phyloP scores from a whole-genome alignment of 371 early-diverging fungal genomes.

The Smittium culicis region DNA sequence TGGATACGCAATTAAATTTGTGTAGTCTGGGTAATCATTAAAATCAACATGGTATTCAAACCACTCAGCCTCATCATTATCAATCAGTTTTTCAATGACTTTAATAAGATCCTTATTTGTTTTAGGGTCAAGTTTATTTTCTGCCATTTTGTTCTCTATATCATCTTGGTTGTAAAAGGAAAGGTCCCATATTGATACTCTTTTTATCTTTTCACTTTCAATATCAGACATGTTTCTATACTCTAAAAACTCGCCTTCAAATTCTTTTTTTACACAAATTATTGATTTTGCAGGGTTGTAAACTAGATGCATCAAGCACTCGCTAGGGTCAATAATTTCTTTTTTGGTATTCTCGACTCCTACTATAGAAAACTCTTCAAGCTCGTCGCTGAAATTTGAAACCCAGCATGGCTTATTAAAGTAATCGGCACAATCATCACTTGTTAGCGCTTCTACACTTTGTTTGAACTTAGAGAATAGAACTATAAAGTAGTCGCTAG shows the following conservation, averaged over 20 bases:
- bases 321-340: neutral
- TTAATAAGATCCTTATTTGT: neutral
- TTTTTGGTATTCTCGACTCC: neutral
- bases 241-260: neutral
- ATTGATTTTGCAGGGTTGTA: neutral
- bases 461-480: neutral
- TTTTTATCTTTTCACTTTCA: constrained; percentile 43
- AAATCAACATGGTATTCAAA: constrained; percentile 55
- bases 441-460: neutral
- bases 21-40: constrained; percentile 45
- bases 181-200: constrained; percentile 14
- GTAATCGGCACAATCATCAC: neutral
- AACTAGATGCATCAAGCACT: neutral
- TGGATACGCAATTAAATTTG: constrained; percentile 50
- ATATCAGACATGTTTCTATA: constrained; percentile 15
- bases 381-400: neutral
- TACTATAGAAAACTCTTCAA: neutral
- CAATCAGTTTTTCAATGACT: neutral
- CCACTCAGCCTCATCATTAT: constrained; percentile 15
- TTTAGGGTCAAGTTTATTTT: neutral
- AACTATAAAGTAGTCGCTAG: neutral
- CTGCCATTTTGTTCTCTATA: constrained; percentile 16
- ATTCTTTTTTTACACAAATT: neutral
- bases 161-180: constrained; percentile 22
- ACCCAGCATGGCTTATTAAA: neutral